Conservation (phyloP, 441 rosid genomes). For the Corymbia calophylla region DNA sequence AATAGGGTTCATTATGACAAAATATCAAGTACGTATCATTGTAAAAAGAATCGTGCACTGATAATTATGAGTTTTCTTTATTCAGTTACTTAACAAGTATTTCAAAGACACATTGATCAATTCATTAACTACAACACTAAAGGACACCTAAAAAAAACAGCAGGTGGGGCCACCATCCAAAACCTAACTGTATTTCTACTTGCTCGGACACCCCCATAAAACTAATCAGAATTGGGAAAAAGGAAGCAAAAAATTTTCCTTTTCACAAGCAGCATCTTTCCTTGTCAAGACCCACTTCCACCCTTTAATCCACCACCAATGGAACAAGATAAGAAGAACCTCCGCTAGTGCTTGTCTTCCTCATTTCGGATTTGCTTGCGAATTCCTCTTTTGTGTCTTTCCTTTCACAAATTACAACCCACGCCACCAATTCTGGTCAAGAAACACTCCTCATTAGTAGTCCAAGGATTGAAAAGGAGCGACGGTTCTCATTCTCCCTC, state of each 20-base stretch:
- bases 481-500: neutral
- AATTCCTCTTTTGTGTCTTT: neutral
- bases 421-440: neutral
- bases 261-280: neutral
- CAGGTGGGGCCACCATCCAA: neutral
- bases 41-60: too few relatives aligned
- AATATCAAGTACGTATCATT: neutral
- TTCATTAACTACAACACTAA: neutral
- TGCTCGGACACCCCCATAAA: neutral
- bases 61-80: neutral
- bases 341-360: neutral
- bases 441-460: neutral
- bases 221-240: neutral
- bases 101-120: neutral
- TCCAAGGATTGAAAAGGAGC: neutral
- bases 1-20: neutral
- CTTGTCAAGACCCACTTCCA: neutral
- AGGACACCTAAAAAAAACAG: neutral
- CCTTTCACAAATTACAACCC: neutral
- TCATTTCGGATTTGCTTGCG: neutral
- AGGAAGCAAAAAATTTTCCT: neutral
- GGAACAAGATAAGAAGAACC: neutral
- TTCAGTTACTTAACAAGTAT: neutral
- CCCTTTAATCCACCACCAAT: neutral
- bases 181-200: neutral